Conservation (phyloP, 257 asterid genomes). For the Petunia axillaris region DNA sequence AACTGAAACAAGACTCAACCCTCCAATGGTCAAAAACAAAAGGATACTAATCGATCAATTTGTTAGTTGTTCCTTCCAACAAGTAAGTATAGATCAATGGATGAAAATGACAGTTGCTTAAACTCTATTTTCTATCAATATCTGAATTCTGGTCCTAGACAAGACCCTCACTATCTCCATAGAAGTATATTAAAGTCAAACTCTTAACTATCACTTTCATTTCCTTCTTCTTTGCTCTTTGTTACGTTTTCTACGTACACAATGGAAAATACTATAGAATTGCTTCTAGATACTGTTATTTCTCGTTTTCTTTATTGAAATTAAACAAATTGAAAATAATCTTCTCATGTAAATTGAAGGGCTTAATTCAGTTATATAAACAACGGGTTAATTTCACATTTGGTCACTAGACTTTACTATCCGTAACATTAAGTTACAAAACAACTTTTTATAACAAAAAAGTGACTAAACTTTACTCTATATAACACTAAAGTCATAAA, state of each 20-base stretch:
- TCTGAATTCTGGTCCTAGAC: background rate
- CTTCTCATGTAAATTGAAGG: too few species aligned
- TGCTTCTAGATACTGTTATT: slow-evolving; percentile 15
- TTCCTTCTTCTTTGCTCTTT: background rate
- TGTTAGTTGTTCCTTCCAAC: slow-evolving; percentile 14
- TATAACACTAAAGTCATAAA: too few species aligned
- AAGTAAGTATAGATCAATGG: slow-evolving; percentile 6
- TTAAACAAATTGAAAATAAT: too few species aligned
- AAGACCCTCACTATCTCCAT: background rate
- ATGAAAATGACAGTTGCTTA: background rate
- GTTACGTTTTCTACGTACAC: background rate
- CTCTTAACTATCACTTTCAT: background rate
- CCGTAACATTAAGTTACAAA: too few species aligned
- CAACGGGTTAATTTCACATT: too few species aligned
- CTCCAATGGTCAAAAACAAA: background rate
- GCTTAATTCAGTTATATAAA: too few species aligned
- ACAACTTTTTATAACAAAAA: too few species aligned
- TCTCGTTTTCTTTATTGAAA: background rate
- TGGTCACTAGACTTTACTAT: too few species aligned
- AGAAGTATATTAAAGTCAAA: slow-evolving; percentile 10
- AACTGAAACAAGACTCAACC: slow-evolving; percentile 11
- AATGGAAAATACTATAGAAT: background rate
- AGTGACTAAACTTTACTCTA: too few species aligned
- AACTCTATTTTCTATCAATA: background rate
- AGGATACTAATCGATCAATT: background rate